Percentiles rank a stretch among this genome's conserved stretches.
These are phyloP conservation scores for Alternaria angustiovoidea DNA, from an alignment of 2,329 filamentous ascomycete genomes.

Conservation along the genomic window DNA sequence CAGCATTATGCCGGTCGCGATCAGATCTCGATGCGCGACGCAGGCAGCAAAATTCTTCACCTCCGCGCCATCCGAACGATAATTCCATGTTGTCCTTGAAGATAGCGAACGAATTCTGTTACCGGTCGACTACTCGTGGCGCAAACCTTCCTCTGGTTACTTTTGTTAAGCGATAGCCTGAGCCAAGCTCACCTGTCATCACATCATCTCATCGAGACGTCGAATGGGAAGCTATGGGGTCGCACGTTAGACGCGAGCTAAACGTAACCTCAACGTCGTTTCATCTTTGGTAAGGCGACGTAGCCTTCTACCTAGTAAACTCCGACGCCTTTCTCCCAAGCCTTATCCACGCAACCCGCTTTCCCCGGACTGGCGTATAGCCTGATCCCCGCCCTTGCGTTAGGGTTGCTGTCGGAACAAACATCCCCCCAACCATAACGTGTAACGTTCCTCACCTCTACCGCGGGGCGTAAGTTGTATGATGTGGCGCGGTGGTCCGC, in stretches of 20 bases:
- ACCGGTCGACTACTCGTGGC: slow-evolving; percentile 6
- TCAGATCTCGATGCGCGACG: slow-evolving; percentile 13
- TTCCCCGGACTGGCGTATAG: slow-evolving; percentile 25
- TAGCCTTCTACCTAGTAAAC: slow-evolving; percentile 15
- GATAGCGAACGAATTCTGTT: slow-evolving; percentile 10
- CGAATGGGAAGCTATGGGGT: slow-evolving; percentile 34
- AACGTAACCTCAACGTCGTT: slow-evolving; percentile 13
- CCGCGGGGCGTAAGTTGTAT: slow-evolving; percentile 4
- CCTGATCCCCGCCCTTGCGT: slow-evolving; percentile 29
- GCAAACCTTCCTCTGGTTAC: slow-evolving; percentile 3
- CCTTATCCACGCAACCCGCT: slow-evolving; percentile 21
- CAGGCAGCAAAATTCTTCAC: slow-evolving; percentile 18
- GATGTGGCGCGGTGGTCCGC: slow-evolving; percentile 6
- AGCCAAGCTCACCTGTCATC: slow-evolving; percentile 30
- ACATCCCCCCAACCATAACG: slow-evolving; percentile 20
- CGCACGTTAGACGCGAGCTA: slow-evolving; percentile 25
- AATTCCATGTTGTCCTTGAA: slow-evolving; percentile 27
- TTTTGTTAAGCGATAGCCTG: slow-evolving; percentile 22
- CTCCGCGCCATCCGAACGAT: slow-evolving; percentile 27
- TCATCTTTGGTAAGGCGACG: slow-evolving; percentile 20
- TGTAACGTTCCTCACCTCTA: slow-evolving; percentile 14
- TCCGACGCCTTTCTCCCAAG: slow-evolving; percentile 8
- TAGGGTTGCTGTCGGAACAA: slow-evolving; percentile 22
- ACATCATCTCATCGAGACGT: slow-evolving; percentile 19
- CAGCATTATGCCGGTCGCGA: slow-evolving; percentile 17